Base-by-base conservation (phyloP, 73 alveolate species). In the Urostyla sp. region DNA sequence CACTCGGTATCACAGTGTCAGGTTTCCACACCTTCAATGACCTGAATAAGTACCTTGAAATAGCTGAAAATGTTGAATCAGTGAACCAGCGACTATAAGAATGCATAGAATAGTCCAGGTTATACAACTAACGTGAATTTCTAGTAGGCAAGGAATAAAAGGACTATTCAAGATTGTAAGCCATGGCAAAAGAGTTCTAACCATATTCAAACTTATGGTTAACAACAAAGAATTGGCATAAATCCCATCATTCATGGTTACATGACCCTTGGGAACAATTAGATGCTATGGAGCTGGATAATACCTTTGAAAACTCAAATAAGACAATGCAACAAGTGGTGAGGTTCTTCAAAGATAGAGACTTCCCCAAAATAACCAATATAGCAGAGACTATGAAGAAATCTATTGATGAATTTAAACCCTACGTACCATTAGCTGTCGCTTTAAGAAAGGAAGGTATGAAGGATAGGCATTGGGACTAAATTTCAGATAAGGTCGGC, bases 381-480 rank as follows among this genome's bases (percentile, higher is more conserved):
- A 96, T 96, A 21, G 98, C 98, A 4, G 90, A 87, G 49, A 82
- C 94, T 28, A 92, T 94, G 87, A 96, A 96, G 86, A 87, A 75
- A 34, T 74, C 92, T 58, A 94, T 97, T 35, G 99, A 97, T 83
- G 99, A 91, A 35, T 97, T 97, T 80, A 94, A 91, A 87, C 99
- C 98, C 48, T 91, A 93, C 54, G 99, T 97, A 28, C 98, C 98
- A 36, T 82, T 97, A 26, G 98, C 98, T 52, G 99, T 97, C 0
- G 99, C 99, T 27, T 86, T 97, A 46, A 93, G 99, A 61, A 97
- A 97, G 72, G 87, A 93, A 38, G 99, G 99, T 48, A 96, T 97
- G 98, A 91, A 93, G 72, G 99, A 97, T 56, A 84, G 99, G 74
- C 99, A 97, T 93, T 97, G 99, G 99, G 97, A 92, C 76, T 92